phyloP scores from a whole-genome alignment of 495 filamentous ascomycete species.

The Penicillium diatomitis region DNA sequence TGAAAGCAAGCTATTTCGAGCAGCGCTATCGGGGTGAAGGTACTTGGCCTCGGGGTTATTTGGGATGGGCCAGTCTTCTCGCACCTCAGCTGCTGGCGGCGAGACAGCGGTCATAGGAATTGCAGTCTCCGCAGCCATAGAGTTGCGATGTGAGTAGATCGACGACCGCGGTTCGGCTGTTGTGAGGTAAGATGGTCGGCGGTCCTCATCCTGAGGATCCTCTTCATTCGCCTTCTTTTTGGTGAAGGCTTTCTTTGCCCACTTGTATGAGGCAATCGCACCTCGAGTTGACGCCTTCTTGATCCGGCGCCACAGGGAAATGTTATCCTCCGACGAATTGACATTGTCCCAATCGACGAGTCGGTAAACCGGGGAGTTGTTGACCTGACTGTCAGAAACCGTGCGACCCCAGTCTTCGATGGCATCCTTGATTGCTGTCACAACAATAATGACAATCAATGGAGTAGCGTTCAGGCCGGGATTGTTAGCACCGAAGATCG shows the following conservation, averaged over 20 bases:
- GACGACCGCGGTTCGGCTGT: constrained; percentile 50
- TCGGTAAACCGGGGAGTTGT: constrained; percentile 91
- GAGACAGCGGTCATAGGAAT: constrained; percentile 97
- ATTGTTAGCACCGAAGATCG: constrained; percentile 88
- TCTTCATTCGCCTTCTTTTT: constrained; percentile 27
- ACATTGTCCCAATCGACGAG: constrained; percentile 86
- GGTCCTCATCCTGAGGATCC: constrained; percentile 29
- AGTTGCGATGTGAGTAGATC: constrained; percentile 51
- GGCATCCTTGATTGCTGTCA: constrained; percentile 93
- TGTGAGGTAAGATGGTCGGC: constrained; percentile 59
- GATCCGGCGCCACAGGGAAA: constrained; percentile 77
- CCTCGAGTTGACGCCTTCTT: constrained; percentile 79
- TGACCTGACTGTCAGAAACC: constrained; percentile 84
- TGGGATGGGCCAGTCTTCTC: constrained; percentile 27
- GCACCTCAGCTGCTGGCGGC: constrained; percentile 58
- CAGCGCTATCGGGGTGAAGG: constrained; percentile 27
- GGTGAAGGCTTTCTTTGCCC: constrained; percentile 32
- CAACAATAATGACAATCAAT: constrained; percentile 84
- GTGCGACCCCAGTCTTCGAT: constrained; percentile 96
- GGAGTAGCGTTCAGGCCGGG: constrained; percentile 86
- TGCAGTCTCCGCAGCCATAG: constrained; percentile 37
- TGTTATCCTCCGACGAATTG: constrained; percentile 78
- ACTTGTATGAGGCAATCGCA: constrained; percentile 49
- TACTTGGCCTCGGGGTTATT: constrained; percentile 16
- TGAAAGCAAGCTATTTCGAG: constrained; percentile 21